These are phyloP conservation scores for Botrytis paeoniae DNA, from an alignment of 2,329 filamentous ascomycete genomes.

Conservation along the genomic window DNA sequence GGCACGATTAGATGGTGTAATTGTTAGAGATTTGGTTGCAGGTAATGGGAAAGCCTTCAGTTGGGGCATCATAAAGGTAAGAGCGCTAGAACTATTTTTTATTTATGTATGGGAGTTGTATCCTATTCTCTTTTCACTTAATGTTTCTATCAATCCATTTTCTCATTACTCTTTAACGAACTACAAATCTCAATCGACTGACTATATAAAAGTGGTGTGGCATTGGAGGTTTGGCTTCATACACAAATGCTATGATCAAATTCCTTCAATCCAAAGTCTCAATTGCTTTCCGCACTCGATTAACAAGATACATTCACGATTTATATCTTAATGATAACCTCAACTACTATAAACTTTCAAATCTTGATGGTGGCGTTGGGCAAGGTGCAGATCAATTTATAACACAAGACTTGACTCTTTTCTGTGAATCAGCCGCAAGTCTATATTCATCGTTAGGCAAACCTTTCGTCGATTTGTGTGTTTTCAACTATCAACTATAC, in stretches of 20 bases:
- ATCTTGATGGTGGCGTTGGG: conserved; percentile 88
- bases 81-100: conserved; percentile 21
- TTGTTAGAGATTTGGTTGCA: conserved; percentile 92
- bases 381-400: conserved; percentile 96
- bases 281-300: conserved; percentile 91
- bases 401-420: conserved; percentile 92
- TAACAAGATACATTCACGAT: conserved; percentile 96
- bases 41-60: conserved; percentile 87
- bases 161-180: background rate
- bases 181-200: background rate
- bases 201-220: conserved; percentile 69
- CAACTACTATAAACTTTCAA: conserved; percentile 94
- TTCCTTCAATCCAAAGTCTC: conserved; percentile 97
- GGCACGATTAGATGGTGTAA: conserved; percentile 89
- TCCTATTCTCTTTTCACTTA: background rate
- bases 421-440: conserved; percentile 88
- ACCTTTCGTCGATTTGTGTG: conserved; percentile 91
- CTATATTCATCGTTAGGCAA: conserved; percentile 97
- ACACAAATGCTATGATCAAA: conserved; percentile 99
- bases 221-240: conserved; percentile 87
- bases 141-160: conserved; percentile 14
- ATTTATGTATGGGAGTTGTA: background rate
- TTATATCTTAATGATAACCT: conserved; percentile 91
- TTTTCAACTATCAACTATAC: conserved; percentile 98
- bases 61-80: conserved; percentile 78